Evolutionary conservation across 306 rosid genomes (phyloP), one percentile per base, ranked within the genome.

Genomic region (Sicyos baderoa): DNA sequence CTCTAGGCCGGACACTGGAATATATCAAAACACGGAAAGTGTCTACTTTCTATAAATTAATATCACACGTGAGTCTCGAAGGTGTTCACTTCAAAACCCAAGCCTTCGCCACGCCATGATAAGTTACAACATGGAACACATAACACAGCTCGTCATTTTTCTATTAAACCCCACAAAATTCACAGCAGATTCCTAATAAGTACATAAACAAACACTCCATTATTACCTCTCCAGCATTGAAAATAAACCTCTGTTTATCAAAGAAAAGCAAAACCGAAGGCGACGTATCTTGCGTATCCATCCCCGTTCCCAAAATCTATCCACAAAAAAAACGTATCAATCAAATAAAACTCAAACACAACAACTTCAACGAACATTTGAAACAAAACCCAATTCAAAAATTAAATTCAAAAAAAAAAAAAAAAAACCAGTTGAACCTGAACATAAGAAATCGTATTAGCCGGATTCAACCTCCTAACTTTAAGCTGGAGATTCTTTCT

Each of bases 231-330:
- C 96, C 98, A 48, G 94, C 95, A 81, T 92, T 88, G 70, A 89
- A 92, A 47, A 92, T 92, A 69, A 92, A 86, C 64, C 94, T 86
- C 45, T 87, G 91, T 48, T 82, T 89, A 80, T 92, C 98, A 58
- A 92, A 92, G 85, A 92, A 92, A 64, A 92, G 96, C 40, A 87
- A 67, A 52, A 92, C 89, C 0, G 96, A 81, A 63, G 98, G 89
- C 42, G 93, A 87, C 0, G 96, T 89, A 71, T 92, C 98, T 64
- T 89, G 95, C 75, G 96, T 92, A 73, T 89, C 96, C 93, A 92
- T 82, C 74, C 96, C 91, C 60, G 96, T 92, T 9, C 98, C 96
- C 58, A 92, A 78, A 44, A 89, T 78, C 93, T 89, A 73, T 54
- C 59, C 22, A 56, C 53, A 64, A 27, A 56, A 58, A 53, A 61